Evolutionary conservation across 1,284 basidiomycete species (phyloP).

Genomic region (Malassezia vespertilionis): DNA sequence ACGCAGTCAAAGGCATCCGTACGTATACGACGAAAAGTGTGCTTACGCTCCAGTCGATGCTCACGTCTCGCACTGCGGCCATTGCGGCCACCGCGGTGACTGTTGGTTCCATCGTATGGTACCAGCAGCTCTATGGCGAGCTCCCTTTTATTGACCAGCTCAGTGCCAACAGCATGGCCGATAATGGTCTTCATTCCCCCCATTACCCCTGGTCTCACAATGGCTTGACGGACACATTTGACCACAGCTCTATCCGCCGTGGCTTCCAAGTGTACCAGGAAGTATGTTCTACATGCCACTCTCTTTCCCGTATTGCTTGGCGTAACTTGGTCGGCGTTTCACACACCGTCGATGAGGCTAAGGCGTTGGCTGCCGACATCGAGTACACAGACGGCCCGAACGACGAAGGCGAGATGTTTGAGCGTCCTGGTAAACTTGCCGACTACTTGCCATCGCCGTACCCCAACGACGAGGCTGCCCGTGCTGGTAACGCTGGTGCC

Average conservation of each 20-base stretch:
- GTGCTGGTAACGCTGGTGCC: slow-evolving; percentile 85
- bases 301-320: slow-evolving; percentile 98
- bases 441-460: slow-evolving; percentile 95
- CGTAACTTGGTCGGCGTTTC: slow-evolving; percentile 97
- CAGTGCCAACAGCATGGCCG: slow-evolving; percentile 50
- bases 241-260: slow-evolving; percentile 93
- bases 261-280: slow-evolving; percentile 98
- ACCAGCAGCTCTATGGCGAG: slow-evolving; percentile 82
- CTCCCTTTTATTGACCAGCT: slow-evolving; percentile 37
- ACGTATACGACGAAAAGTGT: not conserved
- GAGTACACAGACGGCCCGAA: slow-evolving; percentile 96
- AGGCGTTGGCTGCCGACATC: slow-evolving; percentile 75
- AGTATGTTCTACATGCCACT: slow-evolving; percentile 97
- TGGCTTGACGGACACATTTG: slow-evolving; percentile 78
- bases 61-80: slow-evolving; percentile 67
- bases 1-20: slow-evolving; percentile 23
- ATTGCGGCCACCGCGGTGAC: slow-evolving; percentile 67
- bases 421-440: slow-evolving; percentile 88
- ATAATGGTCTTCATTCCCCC: slow-evolving; percentile 86
- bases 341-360: slow-evolving; percentile 83
- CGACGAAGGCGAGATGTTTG: slow-evolving; percentile 93
- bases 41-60: slow-evolving; percentile 40
- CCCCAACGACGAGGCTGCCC: slow-evolving; percentile 94
- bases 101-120: slow-evolving; percentile 84
- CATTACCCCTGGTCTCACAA: slow-evolving; percentile 82